Evolutionary conservation across 1,284 basidiomycete genomes (phyloP), one percentile per base, ranked within the genome.

Genomic region (Pascua sp.): DNA sequence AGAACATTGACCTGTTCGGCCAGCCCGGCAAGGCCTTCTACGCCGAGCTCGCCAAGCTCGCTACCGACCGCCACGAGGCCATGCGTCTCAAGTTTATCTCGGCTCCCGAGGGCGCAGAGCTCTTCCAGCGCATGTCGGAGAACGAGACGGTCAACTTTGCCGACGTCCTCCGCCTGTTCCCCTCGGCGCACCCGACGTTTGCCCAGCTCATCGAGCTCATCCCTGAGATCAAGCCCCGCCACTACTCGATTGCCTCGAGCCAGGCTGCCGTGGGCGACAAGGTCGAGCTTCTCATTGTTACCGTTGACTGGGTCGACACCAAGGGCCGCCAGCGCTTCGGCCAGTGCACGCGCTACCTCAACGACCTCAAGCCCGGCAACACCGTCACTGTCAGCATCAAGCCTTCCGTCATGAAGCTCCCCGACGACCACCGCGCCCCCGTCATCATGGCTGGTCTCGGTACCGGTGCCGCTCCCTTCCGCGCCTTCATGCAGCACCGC

Each of bases 401-500:
- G 79, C 96, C 96, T 18, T 95, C 91, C 70, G 95, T 98, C 49
- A 98, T 98, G 95, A 98, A 97, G 84, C 82, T 96, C 11, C 95
- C 96, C 56, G 88, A 89, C 5, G 82, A 86, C 72, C 82, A 87
- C 72, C 83, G 81, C 58, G 92, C 96, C 76, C 95, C 95, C 48
- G 84, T 98, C 78, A 96, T 98, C 79, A 94, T 98, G 90, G 93
- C 95, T 49, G 95, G 95, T 71, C 86, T 98, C 45, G 96, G 95
- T 56, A 98, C 96, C 1, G 95, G 79, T 60, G 95, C 93, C 7
- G 95, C 95, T 12, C 95, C 95, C 43, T 98, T 98, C 89, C 90
- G 94, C 54, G 94, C 95, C 11, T 98, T 98, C 83, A 85, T 97
- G 62, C 95, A 98, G 77, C 86, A 97, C 75, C 88, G 95, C 61